Evolutionary conservation across 495 filamentous ascomycete species (phyloP).

Genomic region (Podospora didyma): DNA sequence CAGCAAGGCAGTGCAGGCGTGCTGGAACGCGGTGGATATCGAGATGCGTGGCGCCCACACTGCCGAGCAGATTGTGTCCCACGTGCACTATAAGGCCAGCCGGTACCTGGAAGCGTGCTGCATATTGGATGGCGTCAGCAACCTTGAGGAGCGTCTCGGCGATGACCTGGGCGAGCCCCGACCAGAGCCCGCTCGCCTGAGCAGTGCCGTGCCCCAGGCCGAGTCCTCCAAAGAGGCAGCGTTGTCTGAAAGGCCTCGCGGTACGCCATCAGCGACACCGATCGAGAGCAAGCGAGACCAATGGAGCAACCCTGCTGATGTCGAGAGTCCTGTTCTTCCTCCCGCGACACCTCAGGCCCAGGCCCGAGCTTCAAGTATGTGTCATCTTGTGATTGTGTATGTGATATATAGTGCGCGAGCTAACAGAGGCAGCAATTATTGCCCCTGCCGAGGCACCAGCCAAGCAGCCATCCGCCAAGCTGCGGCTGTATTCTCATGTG

Average conservation of each 20-base stretch:
- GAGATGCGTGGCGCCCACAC: slow-evolving; percentile 43
- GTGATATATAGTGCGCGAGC: background rate
- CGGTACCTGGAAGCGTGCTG: slow-evolving; percentile 49
- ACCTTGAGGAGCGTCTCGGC: slow-evolving; percentile 41
- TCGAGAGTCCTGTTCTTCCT: background rate
- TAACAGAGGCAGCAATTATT: background rate
- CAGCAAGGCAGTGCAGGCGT: slow-evolving; percentile 75
- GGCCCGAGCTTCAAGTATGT: background rate
- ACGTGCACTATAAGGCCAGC: slow-evolving; percentile 37
- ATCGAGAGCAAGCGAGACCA: background rate
- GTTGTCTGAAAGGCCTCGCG: slow-evolving; percentile 12
- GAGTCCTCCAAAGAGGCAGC: slow-evolving; percentile 14
- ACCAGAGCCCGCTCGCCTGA: slow-evolving; percentile 7
- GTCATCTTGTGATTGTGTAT: background rate
- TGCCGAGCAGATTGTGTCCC: slow-evolving; percentile 37
- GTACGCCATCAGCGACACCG: background rate
- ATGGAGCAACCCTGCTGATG: background rate
- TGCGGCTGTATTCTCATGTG: slow-evolving; percentile 48
- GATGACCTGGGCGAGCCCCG: slow-evolving; percentile 32
- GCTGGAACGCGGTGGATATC: slow-evolving; percentile 71
- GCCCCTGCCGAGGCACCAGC: slow-evolving; percentile 3
- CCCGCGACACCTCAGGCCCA: background rate
- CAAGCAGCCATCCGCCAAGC: slow-evolving; percentile 32
- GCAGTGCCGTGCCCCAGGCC: slow-evolving; percentile 1
- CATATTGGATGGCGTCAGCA: slow-evolving; percentile 46